A percentile compares a stretch with the other conserved stretches of the same genome.
Conservation (phyloP, 2,329 filamentous ascomycete genomes). For the Ilyonectria robusta region DNA sequence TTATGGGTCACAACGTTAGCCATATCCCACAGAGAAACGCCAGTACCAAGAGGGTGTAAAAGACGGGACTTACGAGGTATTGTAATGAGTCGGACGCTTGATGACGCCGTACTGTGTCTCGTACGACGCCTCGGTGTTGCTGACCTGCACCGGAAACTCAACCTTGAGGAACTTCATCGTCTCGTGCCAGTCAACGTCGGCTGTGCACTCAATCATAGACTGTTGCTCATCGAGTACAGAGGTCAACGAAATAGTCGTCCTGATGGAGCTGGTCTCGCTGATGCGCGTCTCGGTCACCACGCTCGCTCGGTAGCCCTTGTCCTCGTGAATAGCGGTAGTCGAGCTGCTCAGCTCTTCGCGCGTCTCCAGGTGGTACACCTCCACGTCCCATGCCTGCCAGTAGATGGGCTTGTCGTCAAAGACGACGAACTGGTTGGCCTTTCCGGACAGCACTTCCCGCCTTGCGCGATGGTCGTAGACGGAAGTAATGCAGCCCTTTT, state of each 20-base stretch:
- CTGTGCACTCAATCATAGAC: constrained; percentile 83
- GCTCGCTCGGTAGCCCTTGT: constrained; percentile 81
- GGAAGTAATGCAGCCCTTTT: constrained; percentile 85
- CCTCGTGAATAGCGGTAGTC: constrained; percentile 79
- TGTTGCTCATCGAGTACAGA: constrained; percentile 72
- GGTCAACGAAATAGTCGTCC: constrained; percentile 85
- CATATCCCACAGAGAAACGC: not conserved
- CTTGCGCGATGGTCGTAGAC: constrained; percentile 74
- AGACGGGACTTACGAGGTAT: constrained; percentile 69
- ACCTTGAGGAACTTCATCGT: constrained; percentile 99
- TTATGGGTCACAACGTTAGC: constrained; percentile 5
- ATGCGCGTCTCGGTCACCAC: constrained; percentile 89
- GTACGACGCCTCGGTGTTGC: constrained; percentile 93
- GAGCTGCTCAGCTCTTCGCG: constrained; percentile 75
- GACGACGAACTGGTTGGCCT: constrained; percentile 92
- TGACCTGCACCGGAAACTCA: constrained; percentile 93
- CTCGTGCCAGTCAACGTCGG: constrained; percentile 97
- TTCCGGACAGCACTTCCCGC: constrained; percentile 73
- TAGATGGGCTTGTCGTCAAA: constrained; percentile 98
- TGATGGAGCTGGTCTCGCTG: constrained; percentile 88
- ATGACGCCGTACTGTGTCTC: constrained; percentile 95
- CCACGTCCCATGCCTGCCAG: constrained; percentile 98
- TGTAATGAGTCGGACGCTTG: constrained; percentile 94
- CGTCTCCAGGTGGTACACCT: constrained; percentile 94
- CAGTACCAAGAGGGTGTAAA: not conserved